phyloP scores from a whole-genome alignment of 192 early-diverging fungal genomes.

The Phlyctochytrium bullatum region DNA sequence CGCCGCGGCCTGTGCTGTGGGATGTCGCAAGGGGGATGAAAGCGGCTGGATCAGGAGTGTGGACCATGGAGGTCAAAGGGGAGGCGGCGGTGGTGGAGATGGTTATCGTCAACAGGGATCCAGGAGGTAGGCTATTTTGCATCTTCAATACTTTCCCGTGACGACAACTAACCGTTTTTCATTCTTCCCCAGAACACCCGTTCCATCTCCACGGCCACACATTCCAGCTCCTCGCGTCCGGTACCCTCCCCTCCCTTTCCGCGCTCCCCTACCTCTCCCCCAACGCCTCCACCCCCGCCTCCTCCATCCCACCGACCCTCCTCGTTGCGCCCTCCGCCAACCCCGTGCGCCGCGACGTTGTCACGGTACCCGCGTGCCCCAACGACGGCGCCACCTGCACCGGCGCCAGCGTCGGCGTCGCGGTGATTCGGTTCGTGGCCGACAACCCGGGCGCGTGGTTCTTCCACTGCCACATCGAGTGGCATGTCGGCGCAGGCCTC shows the following conservation, averaged over 20 bases:
- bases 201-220: slow-evolving; percentile 77
- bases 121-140: too few species aligned
- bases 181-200: slow-evolving; percentile 57
- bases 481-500: slow-evolving; percentile 70
- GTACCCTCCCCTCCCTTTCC: too few species aligned
- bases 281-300: slow-evolving; percentile 5
- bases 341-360: slow-evolving; percentile 14
- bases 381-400: slow-evolving; percentile 1
- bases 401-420: slow-evolving; percentile 41
- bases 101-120: slow-evolving; percentile 69
- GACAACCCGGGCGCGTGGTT: slow-evolving; percentile 83
- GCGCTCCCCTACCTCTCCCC: too few species aligned
- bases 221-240: slow-evolving; percentile 70
- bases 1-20: too few species aligned
- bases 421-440: slow-evolving; percentile 70
- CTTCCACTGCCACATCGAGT: slow-evolving; percentile 84
- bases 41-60: too few species aligned
- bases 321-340: background rate
- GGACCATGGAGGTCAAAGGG: too few species aligned
- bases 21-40: too few species aligned
- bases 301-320: background rate
- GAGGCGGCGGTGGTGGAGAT: slow-evolving; percentile 69
- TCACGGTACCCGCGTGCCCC: slow-evolving; percentile 17
- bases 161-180: too few species aligned
- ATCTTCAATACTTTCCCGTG: too few species aligned